These are phyloP conservation scores for Trypanosoma lewisi DNA, from an alignment of 208 protist genomes.

Conservation along the genomic window DNA sequence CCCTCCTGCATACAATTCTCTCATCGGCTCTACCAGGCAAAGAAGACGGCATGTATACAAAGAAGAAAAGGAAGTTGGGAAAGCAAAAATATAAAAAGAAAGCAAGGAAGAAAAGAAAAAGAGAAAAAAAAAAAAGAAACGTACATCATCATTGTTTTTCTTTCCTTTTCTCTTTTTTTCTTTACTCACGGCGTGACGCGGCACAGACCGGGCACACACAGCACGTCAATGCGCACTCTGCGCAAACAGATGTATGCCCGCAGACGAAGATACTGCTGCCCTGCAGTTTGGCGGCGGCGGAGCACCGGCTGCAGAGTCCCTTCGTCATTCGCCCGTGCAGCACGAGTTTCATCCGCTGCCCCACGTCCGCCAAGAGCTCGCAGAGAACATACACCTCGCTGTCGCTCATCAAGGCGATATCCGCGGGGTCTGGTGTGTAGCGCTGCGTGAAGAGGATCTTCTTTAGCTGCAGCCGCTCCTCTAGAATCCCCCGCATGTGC, in stretches of 20 bases:
- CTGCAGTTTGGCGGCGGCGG: constrained; percentile 9
- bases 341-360: constrained; percentile 36
- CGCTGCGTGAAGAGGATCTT: constrained; percentile 38
- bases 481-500: constrained; percentile 37
- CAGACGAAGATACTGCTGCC: constrained; percentile 29
- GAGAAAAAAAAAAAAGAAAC: constrained; percentile 5
- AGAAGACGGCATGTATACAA: constrained; percentile 6
- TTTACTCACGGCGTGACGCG: constrained; percentile 8
- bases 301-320: constrained; percentile 46
- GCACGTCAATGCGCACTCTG: constrained; percentile 27
- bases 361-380: constrained; percentile 34
- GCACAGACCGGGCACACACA: constrained; percentile 59
- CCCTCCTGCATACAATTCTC: too few species aligned
- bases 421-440: constrained; percentile 64
- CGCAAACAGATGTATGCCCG: constrained; percentile 42
- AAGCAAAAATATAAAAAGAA: constrained; percentile 9
- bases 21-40: too few species aligned
- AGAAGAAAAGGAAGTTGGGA: constrained; percentile 8
- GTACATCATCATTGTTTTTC: neutral
- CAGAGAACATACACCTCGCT: constrained; percentile 59
- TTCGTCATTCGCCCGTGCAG: constrained; percentile 37
- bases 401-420: constrained; percentile 72
- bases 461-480: constrained; percentile 51
- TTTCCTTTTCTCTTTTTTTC: neutral
- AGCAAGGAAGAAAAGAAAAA: constrained; percentile 25